Percentiles rank a stretch among this genome's conserved stretches.
phyloP scores from a whole-genome alignment of 768 basidiomycete genomes.

The Hydnomerulius pinastri region DNA sequence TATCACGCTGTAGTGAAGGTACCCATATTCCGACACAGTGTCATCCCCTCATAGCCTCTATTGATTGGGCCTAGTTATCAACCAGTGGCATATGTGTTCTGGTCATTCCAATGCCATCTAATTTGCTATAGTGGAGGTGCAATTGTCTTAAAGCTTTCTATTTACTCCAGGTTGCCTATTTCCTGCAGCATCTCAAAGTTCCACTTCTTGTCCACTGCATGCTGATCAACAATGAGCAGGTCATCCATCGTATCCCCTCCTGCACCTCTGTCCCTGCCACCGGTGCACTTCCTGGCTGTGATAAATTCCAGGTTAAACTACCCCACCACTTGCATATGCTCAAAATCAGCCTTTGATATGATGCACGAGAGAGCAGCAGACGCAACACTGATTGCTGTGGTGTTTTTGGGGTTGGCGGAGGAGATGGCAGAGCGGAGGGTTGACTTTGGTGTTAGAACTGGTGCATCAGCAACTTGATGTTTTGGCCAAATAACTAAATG shows the following conservation, averaged over 20 bases:
- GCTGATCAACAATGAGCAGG: slow-evolving; percentile 95
- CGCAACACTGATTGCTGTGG: slow-evolving; percentile 55
- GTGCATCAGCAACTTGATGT: too few species aligned
- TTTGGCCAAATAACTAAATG: too few species aligned
- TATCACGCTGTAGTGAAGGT: too few species aligned
- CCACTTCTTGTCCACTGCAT: slow-evolving; percentile 97
- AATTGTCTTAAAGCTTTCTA: too few species aligned
- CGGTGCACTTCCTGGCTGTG: slow-evolving; percentile 64
- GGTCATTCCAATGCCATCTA: too few species aligned
- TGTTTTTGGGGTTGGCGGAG: slow-evolving; percentile 33
- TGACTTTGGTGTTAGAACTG: background rate
- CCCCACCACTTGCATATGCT: slow-evolving; percentile 78
- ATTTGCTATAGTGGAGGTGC: too few species aligned
- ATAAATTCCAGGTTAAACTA: slow-evolving; percentile 98
- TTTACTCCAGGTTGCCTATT: too few species aligned
- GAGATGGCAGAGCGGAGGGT: slow-evolving; percentile 26
- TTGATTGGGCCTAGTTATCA: too few species aligned
- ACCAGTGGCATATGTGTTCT: too few species aligned
- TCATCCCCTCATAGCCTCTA: too few species aligned
- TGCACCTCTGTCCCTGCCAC: background rate
- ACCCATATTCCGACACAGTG: too few species aligned
- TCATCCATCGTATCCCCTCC: slow-evolving; percentile 61
- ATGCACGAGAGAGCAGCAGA: slow-evolving; percentile 75
- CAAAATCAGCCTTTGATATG: slow-evolving; percentile 87
- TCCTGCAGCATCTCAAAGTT: slow-evolving; percentile 94